Percentiles rank a stretch among this genome's conserved stretches.
Conservation (phyloP, 2,329 filamentous ascomycete species). For the Hymenoscyphus linearis region DNA sequence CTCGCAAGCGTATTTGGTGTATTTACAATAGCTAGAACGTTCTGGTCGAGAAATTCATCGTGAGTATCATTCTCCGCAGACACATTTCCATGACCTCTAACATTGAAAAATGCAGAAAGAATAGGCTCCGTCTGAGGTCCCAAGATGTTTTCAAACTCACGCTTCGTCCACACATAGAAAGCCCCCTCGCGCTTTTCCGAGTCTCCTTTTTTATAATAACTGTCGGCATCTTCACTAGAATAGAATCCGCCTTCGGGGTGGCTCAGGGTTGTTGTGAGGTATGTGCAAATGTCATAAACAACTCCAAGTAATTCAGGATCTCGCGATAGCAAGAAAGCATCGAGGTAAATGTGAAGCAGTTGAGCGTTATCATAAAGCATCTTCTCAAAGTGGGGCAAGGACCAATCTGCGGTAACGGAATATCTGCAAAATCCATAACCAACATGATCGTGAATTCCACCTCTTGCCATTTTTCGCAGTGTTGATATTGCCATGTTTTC, state of each 20-base stretch:
- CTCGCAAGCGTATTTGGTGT: conserved; percentile 64
- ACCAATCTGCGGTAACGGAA: conserved; percentile 88
- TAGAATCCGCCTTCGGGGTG: conserved; percentile 70
- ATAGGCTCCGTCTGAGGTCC: conserved; percentile 63
- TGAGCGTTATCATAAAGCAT: conserved; percentile 92
- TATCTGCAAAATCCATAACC: conserved; percentile 79
- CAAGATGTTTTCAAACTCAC: conserved; percentile 76
- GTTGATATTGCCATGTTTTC: conserved; percentile 77
- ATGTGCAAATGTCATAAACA: conserved; percentile 79
- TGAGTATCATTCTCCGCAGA: conserved; percentile 76
- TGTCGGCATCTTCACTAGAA: conserved; percentile 88
- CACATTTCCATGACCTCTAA: conserved; percentile 81
- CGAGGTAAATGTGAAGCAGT: conserved; percentile 75
- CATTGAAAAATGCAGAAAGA: conserved; percentile 78
- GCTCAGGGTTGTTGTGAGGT: conserved; percentile 71
- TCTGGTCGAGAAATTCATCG: conserved; percentile 92
- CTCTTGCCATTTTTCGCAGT: conserved; percentile 69
- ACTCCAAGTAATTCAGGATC: conserved; percentile 70
- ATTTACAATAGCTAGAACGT: conserved; percentile 70
- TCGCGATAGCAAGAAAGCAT: conserved; percentile 62
- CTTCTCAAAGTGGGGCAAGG: conserved; percentile 93
- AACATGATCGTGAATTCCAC: conserved; percentile 69
- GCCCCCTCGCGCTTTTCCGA: conserved; percentile 83
- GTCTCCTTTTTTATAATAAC: conserved; percentile 66
- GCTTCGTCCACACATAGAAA: conserved; percentile 89